Base-by-base conservation (phyloP, 805 yeast genomes). In the Clavispora santaluciae region DNA sequence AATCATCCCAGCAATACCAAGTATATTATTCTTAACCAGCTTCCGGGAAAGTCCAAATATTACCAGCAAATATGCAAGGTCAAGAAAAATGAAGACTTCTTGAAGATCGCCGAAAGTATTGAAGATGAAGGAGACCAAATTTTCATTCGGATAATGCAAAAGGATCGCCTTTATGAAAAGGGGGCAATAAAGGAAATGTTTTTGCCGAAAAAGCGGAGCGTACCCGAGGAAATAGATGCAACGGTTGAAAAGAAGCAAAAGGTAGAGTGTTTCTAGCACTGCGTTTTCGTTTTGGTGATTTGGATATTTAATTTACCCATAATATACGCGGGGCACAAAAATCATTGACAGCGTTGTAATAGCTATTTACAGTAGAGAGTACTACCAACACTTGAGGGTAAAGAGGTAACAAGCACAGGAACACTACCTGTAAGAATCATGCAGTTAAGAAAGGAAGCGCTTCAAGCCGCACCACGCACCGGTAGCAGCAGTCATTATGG, bases 401-500 rank as follows among this genome's bases (percentile, higher is more conserved):
- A 28, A 40, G 38, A 42, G 29, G 35, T 35, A 42, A 39, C 25
- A 41, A 35, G 25, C 36, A 40, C 51, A 46, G 44, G 37, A 35
- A 35, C 16, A 15, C n/a, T 16, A 15, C 31, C 31, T 28, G 31
- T 28, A 28, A 28, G 31, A 15, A 36, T 31, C 49, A 45, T 43
- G 50, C 52, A 40, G 38, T 44, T 46, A 48, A 36, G 53, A 46
- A 44, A 51, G 49, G 40, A 49, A 41, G 29, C 66, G 63, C 70
- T 91, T 91, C 56, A 84, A 58, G 36, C 84, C 91, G 71, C 95
- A 83, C 99, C 99, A 91, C 26, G 79, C 80, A 48, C 85, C 96
- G 39, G 97, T 95, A 46, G 85, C 95, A 49, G 79, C 78, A n/a
- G 95, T 86, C 81, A 81, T 83, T 58, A 90, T 61, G 33, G 77